These are phyloP conservation scores for Gentiana macrophylla DNA, from an alignment of 257 asterid species.

Conservation along the genomic window DNA sequence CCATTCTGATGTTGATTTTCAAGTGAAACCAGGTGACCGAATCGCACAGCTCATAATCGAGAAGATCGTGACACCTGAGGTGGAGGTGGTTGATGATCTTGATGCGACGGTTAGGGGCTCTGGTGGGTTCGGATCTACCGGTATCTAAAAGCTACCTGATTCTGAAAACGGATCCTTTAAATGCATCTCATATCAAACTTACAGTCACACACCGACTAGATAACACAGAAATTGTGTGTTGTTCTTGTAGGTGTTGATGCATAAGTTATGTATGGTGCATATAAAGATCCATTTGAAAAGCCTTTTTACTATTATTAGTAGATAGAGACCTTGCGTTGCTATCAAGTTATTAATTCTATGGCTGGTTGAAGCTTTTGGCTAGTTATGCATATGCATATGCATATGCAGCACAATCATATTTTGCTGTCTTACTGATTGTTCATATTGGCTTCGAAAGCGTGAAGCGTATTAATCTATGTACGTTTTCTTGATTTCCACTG, in stretches of 20 bases:
- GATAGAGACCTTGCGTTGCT: no score
- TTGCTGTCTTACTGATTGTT: no score
- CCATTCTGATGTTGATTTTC: conserved; percentile 32
- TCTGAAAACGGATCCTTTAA: neutral
- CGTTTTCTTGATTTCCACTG: no score
- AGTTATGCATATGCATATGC: no score
- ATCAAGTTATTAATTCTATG: no score
- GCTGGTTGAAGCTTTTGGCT: no score
- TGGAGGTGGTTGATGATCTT: conserved; percentile 29
- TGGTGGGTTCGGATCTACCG: conserved; percentile 39
- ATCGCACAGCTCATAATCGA: conserved; percentile 35
- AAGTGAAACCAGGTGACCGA: conserved; percentile 30
- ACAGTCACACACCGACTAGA: no score
- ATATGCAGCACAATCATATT: no score
- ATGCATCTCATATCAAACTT: no score
- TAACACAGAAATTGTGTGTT: neutral
- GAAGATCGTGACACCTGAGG: conserved; percentile 23
- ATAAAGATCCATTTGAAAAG: conserved; percentile 47
- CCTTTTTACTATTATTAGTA: conserved; percentile 35
- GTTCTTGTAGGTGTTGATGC: conserved; percentile 20
- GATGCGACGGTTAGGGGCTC: conserved; percentile 30
- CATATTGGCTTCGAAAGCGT: no score
- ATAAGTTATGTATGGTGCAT: conserved; percentile 9
- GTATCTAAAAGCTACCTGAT: conserved; percentile 12
- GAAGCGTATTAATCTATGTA: no score